Evolutionary conservation across 1,139 yeast genomes (phyloP), one percentile per base, ranked within the genome.

Genomic region (Yamadazyma dushanensis): DNA sequence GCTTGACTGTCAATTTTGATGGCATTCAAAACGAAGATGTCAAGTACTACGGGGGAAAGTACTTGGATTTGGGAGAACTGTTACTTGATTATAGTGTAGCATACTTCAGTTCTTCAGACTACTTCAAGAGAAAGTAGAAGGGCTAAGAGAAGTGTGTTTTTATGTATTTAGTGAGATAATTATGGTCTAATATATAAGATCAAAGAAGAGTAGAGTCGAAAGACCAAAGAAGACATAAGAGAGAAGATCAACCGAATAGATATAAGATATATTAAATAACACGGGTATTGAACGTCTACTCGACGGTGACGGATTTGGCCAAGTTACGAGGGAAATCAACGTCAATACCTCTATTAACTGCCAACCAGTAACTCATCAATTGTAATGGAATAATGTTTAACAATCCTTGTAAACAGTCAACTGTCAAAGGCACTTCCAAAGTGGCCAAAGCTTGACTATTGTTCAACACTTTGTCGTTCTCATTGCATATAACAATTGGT

Each of bases 311-410:
- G 31, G 96, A 83, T 73, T 94, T 94, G 47, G 99, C 99, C 70
- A 94, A 78, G 70, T 94, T 94, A 69, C 98, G 83, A 51, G 99
- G 99, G 80, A 92, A 92, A 63, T 94, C 99, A 40, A 94, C 98
- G 60, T 94, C 96, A 53, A 87, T 84, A 29, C 97, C 97, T 61
- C 92, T 85, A 66, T 84, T 82, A 39, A 88, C 92, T 35, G 98
- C 97, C 57, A 94, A 76, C 94, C 97, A 90, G 72, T 94, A 94
- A 59, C 96, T 84, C 80, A 90, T 90, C 61, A 94, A 76, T 68
- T 94, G 99, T 58, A 94, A 67, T 39, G 98, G 98, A 54, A 94
- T 80, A 49, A 94, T 95, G 59, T 92, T 94, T 59, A 94, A 73
- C 55, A 94, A 73, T 36, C 99, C 99, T 72, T 94, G 98, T 61